These are phyloP conservation scores for Parastagonospora avenae DNA, from an alignment of 2,329 filamentous ascomycete genomes.

Conservation along the genomic window DNA sequence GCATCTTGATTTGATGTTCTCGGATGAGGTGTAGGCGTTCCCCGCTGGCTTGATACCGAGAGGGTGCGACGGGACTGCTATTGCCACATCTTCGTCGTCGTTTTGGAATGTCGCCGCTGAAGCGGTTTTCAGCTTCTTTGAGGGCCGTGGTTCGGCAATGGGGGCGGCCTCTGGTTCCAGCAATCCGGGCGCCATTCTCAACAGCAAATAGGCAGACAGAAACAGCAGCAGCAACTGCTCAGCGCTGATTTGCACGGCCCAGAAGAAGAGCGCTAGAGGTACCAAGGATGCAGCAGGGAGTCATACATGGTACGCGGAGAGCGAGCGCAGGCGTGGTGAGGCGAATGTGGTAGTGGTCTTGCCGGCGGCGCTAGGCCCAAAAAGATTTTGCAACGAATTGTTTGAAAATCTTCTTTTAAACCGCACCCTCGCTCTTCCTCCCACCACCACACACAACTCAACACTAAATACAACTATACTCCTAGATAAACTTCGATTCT, in stretches of 20 bases:
- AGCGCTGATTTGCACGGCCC: conserved; percentile 4
- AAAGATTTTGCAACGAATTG: not conserved
- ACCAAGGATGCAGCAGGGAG: conserved; percentile 10
- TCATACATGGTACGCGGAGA: conserved; percentile 10
- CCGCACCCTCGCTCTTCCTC: conserved; percentile 28
- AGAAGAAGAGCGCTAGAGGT: conserved; percentile 6
- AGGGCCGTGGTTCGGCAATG: conserved; percentile 38
- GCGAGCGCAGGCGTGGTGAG: conserved; percentile 17
- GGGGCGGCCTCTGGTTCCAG: conserved; percentile 29
- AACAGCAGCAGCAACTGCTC: conserved; percentile 10
- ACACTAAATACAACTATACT: conserved; percentile 32
- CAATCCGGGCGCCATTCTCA: conserved; percentile 41
- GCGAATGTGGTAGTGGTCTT: conserved; percentile 4
- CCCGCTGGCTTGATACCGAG: conserved; percentile 84
- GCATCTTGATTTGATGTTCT: conserved; percentile 69
- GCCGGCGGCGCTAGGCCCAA: not conserved
- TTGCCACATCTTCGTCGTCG: conserved; percentile 48
- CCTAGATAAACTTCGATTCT: conserved; percentile 54
- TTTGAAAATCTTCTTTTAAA: conserved; percentile 14
- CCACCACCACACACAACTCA: conserved; percentile 32
- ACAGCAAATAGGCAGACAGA: conserved; percentile 7
- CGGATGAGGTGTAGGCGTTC: conserved; percentile 72
- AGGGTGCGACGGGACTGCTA: conserved; percentile 76
- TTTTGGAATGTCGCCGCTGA: conserved; percentile 20
- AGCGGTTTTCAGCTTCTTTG: conserved; percentile 42